Evolutionary conservation across 768 basidiomycete species (phyloP).

Genomic region (Hirschioporus abietinus): DNA sequence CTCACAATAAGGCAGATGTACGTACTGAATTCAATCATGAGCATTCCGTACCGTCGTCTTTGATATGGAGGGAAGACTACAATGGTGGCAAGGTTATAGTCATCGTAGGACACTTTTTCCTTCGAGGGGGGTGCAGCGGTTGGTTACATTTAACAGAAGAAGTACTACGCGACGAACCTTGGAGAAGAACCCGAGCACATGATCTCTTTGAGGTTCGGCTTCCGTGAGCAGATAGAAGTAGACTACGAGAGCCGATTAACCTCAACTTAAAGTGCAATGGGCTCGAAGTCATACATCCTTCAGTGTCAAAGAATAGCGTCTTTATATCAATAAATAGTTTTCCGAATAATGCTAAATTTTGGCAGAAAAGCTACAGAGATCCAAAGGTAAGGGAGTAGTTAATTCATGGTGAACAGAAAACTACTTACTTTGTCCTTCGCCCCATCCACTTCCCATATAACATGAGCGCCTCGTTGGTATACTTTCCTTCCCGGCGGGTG

Average conservation of each 20-base stretch:
- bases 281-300: conserved; percentile 56
- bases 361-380: conserved; percentile 77
- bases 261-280: conserved; percentile 3
- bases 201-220: conserved; percentile 69
- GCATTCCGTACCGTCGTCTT: conserved; percentile 83
- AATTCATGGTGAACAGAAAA: neutral
- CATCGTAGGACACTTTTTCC: conserved; percentile 96
- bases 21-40: conserved; percentile 98
- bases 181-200: conserved; percentile 73
- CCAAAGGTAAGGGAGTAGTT: neutral
- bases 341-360: conserved; percentile 91
- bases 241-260: conserved; percentile 40
- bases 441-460: conserved; percentile 96
- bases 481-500: conserved; percentile 88
- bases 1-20: conserved; percentile 9
- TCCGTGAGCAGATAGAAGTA: conserved; percentile 92
- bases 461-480: conserved; percentile 83
- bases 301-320: conserved; percentile 87
- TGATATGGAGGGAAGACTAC: conserved; percentile 94
- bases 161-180: conserved; percentile 37
- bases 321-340: conserved; percentile 99
- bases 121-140: conserved; percentile 20
- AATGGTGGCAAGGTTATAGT: conserved; percentile 96
- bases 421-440: conserved; percentile 67
- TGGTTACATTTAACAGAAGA: neutral